Evolutionary conservation across 2,329 filamentous ascomycete genomes (phyloP).

Genomic region (Penicillium polonicum): DNA sequence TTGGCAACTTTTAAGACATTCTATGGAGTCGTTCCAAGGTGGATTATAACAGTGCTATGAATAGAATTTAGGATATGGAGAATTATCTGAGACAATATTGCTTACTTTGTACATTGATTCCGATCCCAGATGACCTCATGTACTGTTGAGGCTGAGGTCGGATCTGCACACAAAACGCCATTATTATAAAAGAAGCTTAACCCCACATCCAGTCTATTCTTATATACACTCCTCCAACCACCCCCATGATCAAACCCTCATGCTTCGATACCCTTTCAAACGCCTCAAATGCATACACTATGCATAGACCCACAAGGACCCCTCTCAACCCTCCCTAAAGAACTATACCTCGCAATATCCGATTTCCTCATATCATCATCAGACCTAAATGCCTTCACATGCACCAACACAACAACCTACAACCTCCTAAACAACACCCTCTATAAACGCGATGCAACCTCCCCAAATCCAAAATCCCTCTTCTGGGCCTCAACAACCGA

Average conservation of each 20-base stretch:
- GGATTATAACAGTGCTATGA: background rate
- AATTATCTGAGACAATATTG: background rate
- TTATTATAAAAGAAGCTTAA: constrained; percentile 2
- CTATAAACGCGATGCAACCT: constrained; percentile 18
- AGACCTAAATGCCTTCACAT: constrained; percentile 20
- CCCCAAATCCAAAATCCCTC: constrained; percentile 12
- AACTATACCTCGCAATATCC: constrained; percentile 19
- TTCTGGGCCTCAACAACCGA: constrained; percentile 22
- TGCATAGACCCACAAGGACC: background rate
- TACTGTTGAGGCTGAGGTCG: background rate
- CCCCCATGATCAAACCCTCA: background rate
- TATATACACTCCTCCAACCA: background rate
- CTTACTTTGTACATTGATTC: background rate
- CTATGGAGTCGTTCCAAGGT: background rate
- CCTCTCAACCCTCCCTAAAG: constrained; percentile 13
- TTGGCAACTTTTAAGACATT: constrained; percentile 4
- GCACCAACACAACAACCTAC: constrained; percentile 14
- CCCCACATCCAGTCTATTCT: background rate
- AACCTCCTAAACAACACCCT: constrained; percentile 16
- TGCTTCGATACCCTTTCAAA: background rate
- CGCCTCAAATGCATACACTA: constrained; percentile 7
- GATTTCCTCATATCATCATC: constrained; percentile 8
- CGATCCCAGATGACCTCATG: background rate
- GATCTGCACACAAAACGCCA: background rate
- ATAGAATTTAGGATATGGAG: background rate